phyloP scores from a whole-genome alignment of 352 stramenopile genomes.

The Blastocystis sp. region DNA sequence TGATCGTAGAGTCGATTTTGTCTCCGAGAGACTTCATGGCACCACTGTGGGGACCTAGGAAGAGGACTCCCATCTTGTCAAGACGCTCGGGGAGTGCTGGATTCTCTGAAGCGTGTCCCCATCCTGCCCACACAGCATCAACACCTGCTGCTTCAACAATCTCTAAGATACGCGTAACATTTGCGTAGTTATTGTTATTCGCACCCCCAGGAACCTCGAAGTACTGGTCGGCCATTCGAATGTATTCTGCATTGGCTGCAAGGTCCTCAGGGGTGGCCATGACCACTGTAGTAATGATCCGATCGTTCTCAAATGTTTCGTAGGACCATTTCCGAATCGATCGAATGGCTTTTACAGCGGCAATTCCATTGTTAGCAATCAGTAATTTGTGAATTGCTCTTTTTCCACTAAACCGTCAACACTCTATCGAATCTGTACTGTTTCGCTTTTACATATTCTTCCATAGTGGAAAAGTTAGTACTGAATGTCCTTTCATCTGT shows the following conservation, averaged over 20 bases:
- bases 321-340: conserved; percentile 96
- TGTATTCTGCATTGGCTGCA: conserved; percentile 98
- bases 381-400: conserved; percentile 89
- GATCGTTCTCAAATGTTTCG: conserved; percentile 89
- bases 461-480: background rate
- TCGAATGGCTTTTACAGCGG: conserved; percentile 95
- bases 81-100: conserved; percentile 88
- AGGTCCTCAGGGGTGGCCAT: conserved; percentile 99
- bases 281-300: conserved; percentile 81
- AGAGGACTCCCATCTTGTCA: conserved; percentile 67
- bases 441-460: conserved; percentile 32
- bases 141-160: conserved; percentile 65
- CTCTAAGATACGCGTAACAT: conserved; percentile 95
- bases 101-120: conserved; percentile 98
- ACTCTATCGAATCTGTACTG: background rate
- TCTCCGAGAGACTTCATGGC: conserved; percentile 97
- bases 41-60: conserved; percentile 86
- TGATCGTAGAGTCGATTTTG: conserved; percentile 96
- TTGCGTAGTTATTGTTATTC: conserved; percentile 99
- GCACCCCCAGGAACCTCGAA: conserved; percentile 96
- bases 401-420: conserved; percentile 66
- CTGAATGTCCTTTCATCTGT: background rate
- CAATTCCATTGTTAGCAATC: conserved; percentile 99
- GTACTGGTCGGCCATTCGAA: conserved; percentile 98
- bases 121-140: conserved; percentile 70